Conservation (phyloP, 495 filamentous ascomycete genomes). For the Friedmanniomyces simplex region DNA sequence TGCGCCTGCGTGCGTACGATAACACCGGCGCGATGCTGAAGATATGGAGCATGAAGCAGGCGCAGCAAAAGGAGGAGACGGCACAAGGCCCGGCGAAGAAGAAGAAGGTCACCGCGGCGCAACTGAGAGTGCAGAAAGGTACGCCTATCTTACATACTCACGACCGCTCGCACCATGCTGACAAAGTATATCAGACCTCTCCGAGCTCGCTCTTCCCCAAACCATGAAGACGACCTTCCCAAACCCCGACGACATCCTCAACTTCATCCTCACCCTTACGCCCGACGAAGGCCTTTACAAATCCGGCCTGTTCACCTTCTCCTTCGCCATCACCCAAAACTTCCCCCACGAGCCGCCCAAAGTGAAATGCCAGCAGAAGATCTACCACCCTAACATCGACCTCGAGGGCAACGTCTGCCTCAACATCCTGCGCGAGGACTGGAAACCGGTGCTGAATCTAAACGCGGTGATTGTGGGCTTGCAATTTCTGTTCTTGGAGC, state of each 20-base stretch:
- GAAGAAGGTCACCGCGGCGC: conserved; percentile 96
- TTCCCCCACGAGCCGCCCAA: conserved; percentile 98
- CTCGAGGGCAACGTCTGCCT: conserved; percentile 95
- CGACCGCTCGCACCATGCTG: background rate
- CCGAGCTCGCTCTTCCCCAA: conserved; percentile 75
- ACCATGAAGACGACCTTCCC: conserved; percentile 93
- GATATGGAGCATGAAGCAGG: conserved; percentile 99
- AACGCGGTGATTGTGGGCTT: conserved; percentile 94
- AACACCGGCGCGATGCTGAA: conserved; percentile 71
- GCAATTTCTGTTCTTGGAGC: conserved; percentile 97
- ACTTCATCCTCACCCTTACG: conserved; percentile 86
- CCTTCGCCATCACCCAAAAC: conserved; percentile 81
- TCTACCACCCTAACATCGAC: conserved; percentile 98
- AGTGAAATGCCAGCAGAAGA: conserved; percentile 95
- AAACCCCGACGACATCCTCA: conserved; percentile 91
- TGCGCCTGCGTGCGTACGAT: background rate
- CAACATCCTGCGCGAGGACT: conserved; percentile 94
- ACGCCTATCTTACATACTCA: background rate
- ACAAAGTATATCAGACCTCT: conserved; percentile 53
- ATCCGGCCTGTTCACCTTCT: conserved; percentile 79
- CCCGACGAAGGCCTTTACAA: conserved; percentile 99
- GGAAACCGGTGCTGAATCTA: conserved; percentile 95
- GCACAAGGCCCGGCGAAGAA: conserved; percentile 63
- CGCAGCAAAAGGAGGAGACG: conserved; percentile 75
- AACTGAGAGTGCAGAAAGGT: conserved; percentile 96